Conservation (phyloP, 2,329 filamentous ascomycete species). For the Dothiorella sarmentorum region DNA sequence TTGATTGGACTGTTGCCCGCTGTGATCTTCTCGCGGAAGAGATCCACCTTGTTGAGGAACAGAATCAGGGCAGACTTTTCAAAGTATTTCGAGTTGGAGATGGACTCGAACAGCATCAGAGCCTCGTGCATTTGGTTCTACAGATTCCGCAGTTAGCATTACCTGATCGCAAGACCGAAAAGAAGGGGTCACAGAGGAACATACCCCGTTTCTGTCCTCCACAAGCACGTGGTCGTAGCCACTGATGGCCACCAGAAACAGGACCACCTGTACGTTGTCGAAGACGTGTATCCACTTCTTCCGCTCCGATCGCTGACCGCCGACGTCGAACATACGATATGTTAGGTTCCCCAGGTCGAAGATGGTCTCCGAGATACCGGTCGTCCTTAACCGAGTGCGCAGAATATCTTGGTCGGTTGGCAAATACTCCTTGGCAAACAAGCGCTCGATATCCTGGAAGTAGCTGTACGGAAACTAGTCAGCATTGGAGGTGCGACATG, state of each 20-base stretch:
- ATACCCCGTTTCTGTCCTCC: slow-evolving; percentile 91
- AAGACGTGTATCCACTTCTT: slow-evolving; percentile 99
- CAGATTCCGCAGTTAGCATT: slow-evolving; percentile 19
- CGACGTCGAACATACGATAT: slow-evolving; percentile 96
- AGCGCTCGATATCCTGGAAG: slow-evolving; percentile 64
- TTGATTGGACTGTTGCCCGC: slow-evolving; percentile 46
- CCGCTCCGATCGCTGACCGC: slow-evolving; percentile 85
- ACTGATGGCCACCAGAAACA: slow-evolving; percentile 93
- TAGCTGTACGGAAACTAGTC: slow-evolving; percentile 59
- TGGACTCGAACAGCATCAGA: slow-evolving; percentile 52
- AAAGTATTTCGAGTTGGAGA: slow-evolving; percentile 52
- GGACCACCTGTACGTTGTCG: slow-evolving; percentile 85
- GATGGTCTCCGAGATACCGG: slow-evolving; percentile 91
- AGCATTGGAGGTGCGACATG: slow-evolving; percentile 18
- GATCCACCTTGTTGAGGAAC: slow-evolving; percentile 53
- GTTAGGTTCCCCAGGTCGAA: slow-evolving; percentile 90
- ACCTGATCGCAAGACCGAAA: too few relatives aligned
- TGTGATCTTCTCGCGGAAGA: slow-evolving; percentile 50
- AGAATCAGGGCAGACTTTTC: slow-evolving; percentile 51
- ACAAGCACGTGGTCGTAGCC: slow-evolving; percentile 96
- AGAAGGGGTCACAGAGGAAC: slow-evolving; percentile 34
- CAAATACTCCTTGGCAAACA: slow-evolving; percentile 68
- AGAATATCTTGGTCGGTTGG: slow-evolving; percentile 94
- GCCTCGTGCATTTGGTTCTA: slow-evolving; percentile 57
- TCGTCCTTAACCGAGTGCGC: slow-evolving; percentile 83